These are phyloP conservation scores for Quercus lobata DNA, from an alignment of 331 rosid genomes.

Conservation along the genomic window DNA sequence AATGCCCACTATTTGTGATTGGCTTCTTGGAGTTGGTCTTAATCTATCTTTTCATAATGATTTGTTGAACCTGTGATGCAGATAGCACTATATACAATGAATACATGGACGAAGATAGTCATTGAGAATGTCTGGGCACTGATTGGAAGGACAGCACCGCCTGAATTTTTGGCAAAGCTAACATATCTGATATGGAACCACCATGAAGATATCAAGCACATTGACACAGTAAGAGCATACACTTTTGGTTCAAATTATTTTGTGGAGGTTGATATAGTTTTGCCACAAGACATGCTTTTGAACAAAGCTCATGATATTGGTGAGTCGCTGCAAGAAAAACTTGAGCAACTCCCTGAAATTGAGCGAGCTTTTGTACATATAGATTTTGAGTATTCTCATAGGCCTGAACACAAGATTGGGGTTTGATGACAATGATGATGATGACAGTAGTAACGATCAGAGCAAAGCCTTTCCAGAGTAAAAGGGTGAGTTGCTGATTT, in stretches of 20 bases:
- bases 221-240: constrained; percentile 83
- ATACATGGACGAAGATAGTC: constrained; percentile 71
- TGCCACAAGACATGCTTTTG: constrained; percentile 61
- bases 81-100: constrained; percentile 74
- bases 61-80: constrained; percentile 21
- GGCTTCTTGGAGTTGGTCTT: not conserved
- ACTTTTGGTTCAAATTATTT: constrained; percentile 69
- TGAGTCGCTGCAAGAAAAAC: constrained; percentile 68
- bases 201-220: constrained; percentile 62
- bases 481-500: not conserved
- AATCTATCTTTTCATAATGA: not conserved
- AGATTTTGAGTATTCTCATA: constrained; percentile 59
- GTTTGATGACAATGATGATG: constrained; percentile 11
- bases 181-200: constrained; percentile 78
- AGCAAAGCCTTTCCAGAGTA: not conserved
- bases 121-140: constrained; percentile 64
- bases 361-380: constrained; percentile 69
- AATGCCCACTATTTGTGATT: not conserved
- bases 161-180: constrained; percentile 64
- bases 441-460: not conserved
- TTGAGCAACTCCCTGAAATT: constrained; percentile 65
- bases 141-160: constrained; percentile 76
- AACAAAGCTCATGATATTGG: constrained; percentile 72
- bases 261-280: constrained; percentile 76
- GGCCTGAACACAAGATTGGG: constrained; percentile 56